Evolutionary conservation across 352 stramenopile genomes (phyloP), one percentile per base, ranked within the genome.

Genomic region (Globisporangium spiculum): DNA sequence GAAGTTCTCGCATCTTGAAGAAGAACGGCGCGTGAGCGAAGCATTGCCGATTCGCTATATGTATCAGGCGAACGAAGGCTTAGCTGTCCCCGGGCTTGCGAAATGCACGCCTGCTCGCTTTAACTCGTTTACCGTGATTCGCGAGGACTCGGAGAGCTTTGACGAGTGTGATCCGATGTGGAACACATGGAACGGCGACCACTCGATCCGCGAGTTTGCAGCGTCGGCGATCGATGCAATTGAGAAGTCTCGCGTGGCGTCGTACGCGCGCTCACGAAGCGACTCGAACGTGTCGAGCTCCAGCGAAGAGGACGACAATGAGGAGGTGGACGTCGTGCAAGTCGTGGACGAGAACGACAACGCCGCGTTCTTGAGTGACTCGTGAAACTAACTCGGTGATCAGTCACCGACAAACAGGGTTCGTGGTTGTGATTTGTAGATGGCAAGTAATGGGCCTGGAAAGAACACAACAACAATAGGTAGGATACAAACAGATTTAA

Each of bases 41-140:
- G 55, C 62, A 4, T 27, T 63, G 32, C 36, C 53, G 34, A 53
- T 65, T 10, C 44, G n/a, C 8, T 66, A 64, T 8, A 14, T 70
- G 4, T 53, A 60, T 9, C 41, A 55, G 22, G 77, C 84, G n/a
- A 78, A 92, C 50, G 88, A 93, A 72, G 88, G 88, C 41, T 76
- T 92, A 52, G 88, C 88, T 2, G 82, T 96, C 14, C 81, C 83
- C n/a, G 88, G 86, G 16, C 68, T 91, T 32, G 83, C 83, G 3
- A 79, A 84, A 38, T 89, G 86, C 70, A 92, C 84, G 22, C 88
- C 86, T 9, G 88, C 88, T 30, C 92, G 90, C 57, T 96, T 96
- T 58, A 93, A 92, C 63, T 96, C 86, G 61, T 96, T 96, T 67
- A 84, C 83, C 9, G 81, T 74, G 10, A 84, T 85, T 34, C 78